These are phyloP conservation scores for Grigorovia transvaalensis DNA, from an alignment of 805 yeast species.

Conservation along the genomic window DNA sequence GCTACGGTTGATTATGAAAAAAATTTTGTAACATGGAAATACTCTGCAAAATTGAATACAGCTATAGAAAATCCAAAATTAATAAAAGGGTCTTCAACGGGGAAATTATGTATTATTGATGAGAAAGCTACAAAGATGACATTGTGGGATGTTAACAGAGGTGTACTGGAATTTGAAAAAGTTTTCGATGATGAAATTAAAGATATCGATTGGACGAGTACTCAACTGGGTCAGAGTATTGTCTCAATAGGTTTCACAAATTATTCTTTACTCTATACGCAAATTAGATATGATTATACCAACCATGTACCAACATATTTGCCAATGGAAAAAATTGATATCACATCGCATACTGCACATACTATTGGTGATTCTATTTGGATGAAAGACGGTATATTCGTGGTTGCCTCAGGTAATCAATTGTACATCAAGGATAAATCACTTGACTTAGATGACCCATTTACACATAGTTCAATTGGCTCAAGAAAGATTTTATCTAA, in stretches of 20 bases:
- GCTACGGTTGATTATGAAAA: constrained; percentile 24
- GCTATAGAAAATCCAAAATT: constrained; percentile 41
- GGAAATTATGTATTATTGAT: constrained; percentile 68
- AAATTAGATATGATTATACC: constrained; percentile 81
- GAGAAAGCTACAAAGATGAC: constrained; percentile 39
- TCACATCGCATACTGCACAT: constrained; percentile 63
- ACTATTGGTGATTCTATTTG: constrained; percentile 82
- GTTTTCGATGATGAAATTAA: constrained; percentile 34
- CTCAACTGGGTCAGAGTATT: constrained; percentile 54
- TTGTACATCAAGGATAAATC: constrained; percentile 68
- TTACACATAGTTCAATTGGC: constrained; percentile 46
- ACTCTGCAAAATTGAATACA: constrained; percentile 42
- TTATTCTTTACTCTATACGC: constrained; percentile 60
- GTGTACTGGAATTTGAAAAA: constrained; percentile 54
- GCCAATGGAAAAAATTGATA: constrained; percentile 61
- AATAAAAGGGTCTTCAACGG: constrained; percentile 65
- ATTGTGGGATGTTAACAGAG: constrained; percentile 71
- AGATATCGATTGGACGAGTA: constrained; percentile 85
- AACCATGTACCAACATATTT: constrained; percentile 69
- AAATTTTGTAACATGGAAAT: constrained; percentile 40
- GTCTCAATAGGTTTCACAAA: constrained; percentile 69
- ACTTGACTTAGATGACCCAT: constrained; percentile 44
- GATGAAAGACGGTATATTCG: constrained; percentile 69
- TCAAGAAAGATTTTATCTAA: constrained; percentile 45
- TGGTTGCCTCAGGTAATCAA: constrained; percentile 84